A percentile compares a stretch with the other conserved stretches of the same genome.
Conservation (phyloP, 2,329 filamentous ascomycete species). For the Penicillium sp. region DNA sequence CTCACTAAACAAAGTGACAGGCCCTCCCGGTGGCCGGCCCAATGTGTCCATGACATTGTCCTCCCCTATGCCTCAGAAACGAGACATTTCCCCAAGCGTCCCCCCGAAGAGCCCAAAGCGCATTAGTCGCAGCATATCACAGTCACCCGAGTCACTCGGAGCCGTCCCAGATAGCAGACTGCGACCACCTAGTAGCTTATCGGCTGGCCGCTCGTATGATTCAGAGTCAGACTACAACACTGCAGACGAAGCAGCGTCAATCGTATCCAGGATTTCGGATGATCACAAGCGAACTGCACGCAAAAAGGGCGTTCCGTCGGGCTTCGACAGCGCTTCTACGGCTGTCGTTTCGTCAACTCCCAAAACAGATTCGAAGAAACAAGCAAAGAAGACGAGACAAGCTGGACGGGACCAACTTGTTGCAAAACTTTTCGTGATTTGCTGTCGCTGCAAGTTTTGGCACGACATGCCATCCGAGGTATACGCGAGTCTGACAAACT, state of each 20-base stretch:
- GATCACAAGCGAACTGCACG: background rate
- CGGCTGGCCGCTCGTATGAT: constrained; percentile 25
- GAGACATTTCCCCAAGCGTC: background rate
- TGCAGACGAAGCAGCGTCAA: constrained; percentile 33
- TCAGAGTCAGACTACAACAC: constrained; percentile 38
- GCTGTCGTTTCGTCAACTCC: constrained; percentile 3
- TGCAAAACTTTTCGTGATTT: constrained; percentile 49
- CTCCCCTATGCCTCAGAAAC: background rate
- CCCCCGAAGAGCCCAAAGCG: constrained; percentile 6
- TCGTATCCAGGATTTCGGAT: constrained; percentile 2
- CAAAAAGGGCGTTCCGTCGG: background rate
- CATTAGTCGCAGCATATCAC: background rate
- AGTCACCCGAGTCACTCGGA: background rate
- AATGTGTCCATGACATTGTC: background rate
- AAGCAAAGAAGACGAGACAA: constrained; percentile 21
- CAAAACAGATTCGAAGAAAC: constrained; percentile 15
- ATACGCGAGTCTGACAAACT: constrained; percentile 42
- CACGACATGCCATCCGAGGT: constrained; percentile 48
- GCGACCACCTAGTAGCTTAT: constrained; percentile 18
- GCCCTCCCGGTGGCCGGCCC: background rate
- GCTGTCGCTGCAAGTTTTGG: constrained; percentile 50
- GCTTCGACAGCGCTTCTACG: background rate
- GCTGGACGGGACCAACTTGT: constrained; percentile 30
- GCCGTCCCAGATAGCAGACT: background rate
- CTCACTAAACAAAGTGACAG: constrained; percentile 11